Conservation (phyloP, 129 eudicot genomes). For the Chrysanthemum seticuspe region DNA sequence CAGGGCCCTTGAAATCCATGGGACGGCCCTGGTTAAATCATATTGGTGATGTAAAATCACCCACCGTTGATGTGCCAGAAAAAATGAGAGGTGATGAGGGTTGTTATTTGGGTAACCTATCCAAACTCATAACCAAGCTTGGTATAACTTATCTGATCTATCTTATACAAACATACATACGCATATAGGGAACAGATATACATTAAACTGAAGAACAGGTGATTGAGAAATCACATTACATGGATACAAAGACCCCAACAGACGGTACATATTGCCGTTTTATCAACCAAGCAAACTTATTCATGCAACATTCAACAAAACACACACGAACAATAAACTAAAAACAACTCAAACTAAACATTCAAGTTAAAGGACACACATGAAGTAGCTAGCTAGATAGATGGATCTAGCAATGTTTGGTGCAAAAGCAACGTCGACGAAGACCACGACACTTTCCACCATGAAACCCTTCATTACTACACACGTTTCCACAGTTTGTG, state of each 20-base stretch:
- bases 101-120: no score
- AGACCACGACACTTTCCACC: constrained; percentile 75
- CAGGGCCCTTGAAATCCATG: no score
- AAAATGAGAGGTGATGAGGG: no score
- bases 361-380: not conserved
- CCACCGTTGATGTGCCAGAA: no score
- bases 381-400: not conserved
- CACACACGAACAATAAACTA: not conserved
- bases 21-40: no score
- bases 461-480: constrained; percentile 65
- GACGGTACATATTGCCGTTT: not conserved
- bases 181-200: no score
- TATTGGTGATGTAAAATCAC: no score
- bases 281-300: not conserved
- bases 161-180: no score
- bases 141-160: no score
- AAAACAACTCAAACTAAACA: not conserved
- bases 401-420: constrained; percentile 38
- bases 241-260: not conserved
- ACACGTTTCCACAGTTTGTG: constrained; percentile 62
- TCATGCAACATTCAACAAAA: constrained; percentile 1
- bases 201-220: not conserved
- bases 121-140: no score
- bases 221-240: constrained; percentile 10
- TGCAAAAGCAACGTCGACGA: constrained; percentile 81